Conservation (phyloP, 1,284 basidiomycete species). For the Anthracocystis panici-leucophaei region DNA sequence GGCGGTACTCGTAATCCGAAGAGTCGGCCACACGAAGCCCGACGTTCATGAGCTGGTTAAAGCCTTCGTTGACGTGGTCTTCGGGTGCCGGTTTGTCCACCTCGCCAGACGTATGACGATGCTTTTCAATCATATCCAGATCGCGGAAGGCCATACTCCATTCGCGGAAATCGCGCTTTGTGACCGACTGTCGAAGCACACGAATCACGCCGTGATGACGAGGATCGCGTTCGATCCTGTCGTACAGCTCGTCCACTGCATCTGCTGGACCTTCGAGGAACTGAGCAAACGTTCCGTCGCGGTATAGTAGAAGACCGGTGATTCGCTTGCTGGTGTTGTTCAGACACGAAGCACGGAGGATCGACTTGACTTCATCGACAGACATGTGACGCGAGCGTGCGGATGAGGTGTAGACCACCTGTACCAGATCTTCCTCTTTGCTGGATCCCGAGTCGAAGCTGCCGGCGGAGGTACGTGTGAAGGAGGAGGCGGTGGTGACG, state of each 20-base stretch:
- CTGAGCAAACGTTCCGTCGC: conserved; percentile 51
- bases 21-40: conserved; percentile 35
- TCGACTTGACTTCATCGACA: conserved; percentile 24
- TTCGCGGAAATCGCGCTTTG: conserved; percentile 45
- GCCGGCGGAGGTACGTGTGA: conserved; percentile 10
- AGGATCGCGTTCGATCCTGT: conserved; percentile 41
- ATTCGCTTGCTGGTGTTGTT: conserved; percentile 41
- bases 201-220: conserved; percentile 45
- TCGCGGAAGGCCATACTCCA: conserved; percentile 57
- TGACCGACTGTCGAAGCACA: conserved; percentile 25
- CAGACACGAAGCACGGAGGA: conserved; percentile 33
- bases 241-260: conserved; percentile 36
- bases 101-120: conserved; percentile 2
- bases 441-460: conserved; percentile 10
- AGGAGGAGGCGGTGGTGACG: conserved; percentile 19
- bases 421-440: conserved; percentile 32
- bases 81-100: conserved; percentile 19
- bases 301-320: conserved; percentile 48
- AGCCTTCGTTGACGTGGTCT: conserved; percentile 32
- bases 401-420: conserved; percentile 53
- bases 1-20: conserved; percentile 36
- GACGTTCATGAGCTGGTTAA: conserved; percentile 49
- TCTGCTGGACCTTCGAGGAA: conserved; percentile 49
- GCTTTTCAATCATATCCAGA: conserved; percentile 36
- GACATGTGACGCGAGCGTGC: conserved; percentile 36